Evolutionary conservation across 768 basidiomycete genomes (phyloP).

Genomic region (Tulasnella sp.): DNA sequence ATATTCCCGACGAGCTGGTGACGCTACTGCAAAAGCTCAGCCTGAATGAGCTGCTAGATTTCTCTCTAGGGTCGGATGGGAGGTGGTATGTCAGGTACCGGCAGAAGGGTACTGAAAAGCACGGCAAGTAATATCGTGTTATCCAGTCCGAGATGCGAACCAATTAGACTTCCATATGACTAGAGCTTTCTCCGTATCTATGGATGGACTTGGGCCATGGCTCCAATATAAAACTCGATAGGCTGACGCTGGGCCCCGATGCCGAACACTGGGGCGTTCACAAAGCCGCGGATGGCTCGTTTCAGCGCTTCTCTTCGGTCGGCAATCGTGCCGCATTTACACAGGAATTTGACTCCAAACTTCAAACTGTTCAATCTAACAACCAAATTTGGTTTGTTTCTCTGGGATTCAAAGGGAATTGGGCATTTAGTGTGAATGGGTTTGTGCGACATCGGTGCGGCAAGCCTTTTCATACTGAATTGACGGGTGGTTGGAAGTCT

Average conservation of each 20-base stretch:
- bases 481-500: background rate
- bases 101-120: background rate
- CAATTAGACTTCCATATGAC: background rate
- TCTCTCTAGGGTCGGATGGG: slow-evolving; percentile 11
- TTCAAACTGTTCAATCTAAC: background rate
- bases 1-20: slow-evolving; percentile 3
- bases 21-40: background rate
- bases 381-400: background rate
- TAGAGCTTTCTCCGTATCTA: slow-evolving; percentile 13
- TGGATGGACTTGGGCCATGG: background rate
- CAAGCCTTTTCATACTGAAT: background rate
- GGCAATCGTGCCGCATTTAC: background rate
- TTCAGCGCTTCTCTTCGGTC: background rate
- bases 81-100: slow-evolving; percentile 18
- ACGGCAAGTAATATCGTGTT: background rate
- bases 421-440: background rate
- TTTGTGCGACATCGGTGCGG: background rate
- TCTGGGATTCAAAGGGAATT: background rate
- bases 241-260: slow-evolving; percentile 16
- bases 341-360: background rate
- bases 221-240: background rate
- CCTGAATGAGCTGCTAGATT: background rate
- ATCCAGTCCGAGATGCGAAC: background rate
- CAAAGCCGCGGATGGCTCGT: background rate
- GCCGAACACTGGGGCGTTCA: slow-evolving; percentile 7